phyloP scores from a whole-genome alignment of 768 basidiomycete species.

The Tricholoma matsutake region DNA sequence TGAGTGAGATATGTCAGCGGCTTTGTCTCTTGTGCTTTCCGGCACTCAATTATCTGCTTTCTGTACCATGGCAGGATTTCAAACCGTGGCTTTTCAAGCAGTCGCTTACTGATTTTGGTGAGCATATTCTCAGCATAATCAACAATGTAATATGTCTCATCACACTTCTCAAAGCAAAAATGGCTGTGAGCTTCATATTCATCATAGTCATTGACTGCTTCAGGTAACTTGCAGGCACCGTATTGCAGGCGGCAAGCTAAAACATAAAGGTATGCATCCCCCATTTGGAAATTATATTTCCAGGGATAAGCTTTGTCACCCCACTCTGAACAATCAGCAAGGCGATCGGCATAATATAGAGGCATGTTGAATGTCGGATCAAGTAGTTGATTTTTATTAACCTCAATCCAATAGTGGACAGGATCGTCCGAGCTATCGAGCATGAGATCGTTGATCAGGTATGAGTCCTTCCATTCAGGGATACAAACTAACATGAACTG shows the following conservation, averaged over 20 bases:
- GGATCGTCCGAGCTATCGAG: not conserved
- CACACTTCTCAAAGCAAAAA: no score
- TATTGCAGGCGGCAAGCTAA: no score
- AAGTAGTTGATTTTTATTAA: not conserved
- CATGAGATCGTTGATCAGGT: not conserved
- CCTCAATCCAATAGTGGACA: not conserved
- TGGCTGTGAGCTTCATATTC: no score
- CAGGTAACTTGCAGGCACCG: no score
- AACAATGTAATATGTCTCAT: no score
- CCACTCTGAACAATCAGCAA: not conserved
- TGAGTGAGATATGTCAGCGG: not conserved
- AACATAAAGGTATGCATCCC: no score
- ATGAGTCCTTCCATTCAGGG: not conserved
- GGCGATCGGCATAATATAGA: not conserved
- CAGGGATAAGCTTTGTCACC: no score
- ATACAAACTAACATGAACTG: not conserved
- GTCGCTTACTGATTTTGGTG: not conserved
- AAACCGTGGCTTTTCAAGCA: not conserved
- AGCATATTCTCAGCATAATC: slow-evolving; percentile 5
- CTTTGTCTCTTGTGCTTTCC: not conserved
- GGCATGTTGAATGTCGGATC: slow-evolving; percentile 5
- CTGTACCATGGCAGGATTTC: slow-evolving; percentile 1
- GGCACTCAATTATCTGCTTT: not conserved
- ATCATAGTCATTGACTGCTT: no score
- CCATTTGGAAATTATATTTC: no score